Conservation (phyloP, 2,329 filamentous ascomycete genomes). For the Alternaria panax region DNA sequence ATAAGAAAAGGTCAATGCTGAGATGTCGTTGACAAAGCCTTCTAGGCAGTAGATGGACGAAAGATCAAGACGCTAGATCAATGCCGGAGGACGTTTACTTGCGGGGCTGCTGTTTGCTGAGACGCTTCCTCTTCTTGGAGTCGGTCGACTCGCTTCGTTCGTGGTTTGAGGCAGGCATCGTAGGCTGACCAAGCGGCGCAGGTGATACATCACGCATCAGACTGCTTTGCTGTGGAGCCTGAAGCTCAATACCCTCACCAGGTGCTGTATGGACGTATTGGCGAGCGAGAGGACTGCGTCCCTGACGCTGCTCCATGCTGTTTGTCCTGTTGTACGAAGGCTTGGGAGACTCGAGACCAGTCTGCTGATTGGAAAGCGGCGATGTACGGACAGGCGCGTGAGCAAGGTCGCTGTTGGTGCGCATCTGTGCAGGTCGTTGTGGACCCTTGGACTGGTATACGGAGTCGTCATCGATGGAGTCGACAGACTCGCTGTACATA, state of each 20-base stretch:
- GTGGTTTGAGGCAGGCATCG: conserved; percentile 25
- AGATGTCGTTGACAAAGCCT: background rate
- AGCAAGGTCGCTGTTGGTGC: conserved; percentile 34
- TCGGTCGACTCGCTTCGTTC: conserved; percentile 43
- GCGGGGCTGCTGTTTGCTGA: conserved; percentile 45
- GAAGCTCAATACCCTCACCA: conserved; percentile 47
- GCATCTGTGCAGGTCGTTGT: conserved; percentile 33
- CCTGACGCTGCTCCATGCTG: conserved; percentile 40
- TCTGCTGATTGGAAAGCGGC: conserved; percentile 42
- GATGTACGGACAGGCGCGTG: conserved; percentile 34
- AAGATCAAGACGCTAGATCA: conserved; percentile 12
- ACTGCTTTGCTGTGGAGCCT: conserved; percentile 44
- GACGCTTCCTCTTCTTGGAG: conserved; percentile 46
- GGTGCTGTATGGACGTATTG: conserved; percentile 50
- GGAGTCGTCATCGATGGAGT: conserved; percentile 48
- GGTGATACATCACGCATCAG: conserved; percentile 47
- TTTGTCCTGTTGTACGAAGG: conserved; percentile 35
- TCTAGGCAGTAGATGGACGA: conserved; percentile 5
- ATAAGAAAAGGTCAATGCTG: conserved; percentile 2
- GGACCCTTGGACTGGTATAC: conserved; percentile 40
- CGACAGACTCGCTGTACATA: conserved; percentile 45
- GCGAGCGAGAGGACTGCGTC: conserved; percentile 56
- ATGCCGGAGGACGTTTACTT: conserved; percentile 21
- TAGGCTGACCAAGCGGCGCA: conserved; percentile 34
- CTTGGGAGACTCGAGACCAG: conserved; percentile 41